These are phyloP conservation scores for Salix koriyanagi DNA, from an alignment of 345 rosid genomes.

Conservation along the genomic window DNA sequence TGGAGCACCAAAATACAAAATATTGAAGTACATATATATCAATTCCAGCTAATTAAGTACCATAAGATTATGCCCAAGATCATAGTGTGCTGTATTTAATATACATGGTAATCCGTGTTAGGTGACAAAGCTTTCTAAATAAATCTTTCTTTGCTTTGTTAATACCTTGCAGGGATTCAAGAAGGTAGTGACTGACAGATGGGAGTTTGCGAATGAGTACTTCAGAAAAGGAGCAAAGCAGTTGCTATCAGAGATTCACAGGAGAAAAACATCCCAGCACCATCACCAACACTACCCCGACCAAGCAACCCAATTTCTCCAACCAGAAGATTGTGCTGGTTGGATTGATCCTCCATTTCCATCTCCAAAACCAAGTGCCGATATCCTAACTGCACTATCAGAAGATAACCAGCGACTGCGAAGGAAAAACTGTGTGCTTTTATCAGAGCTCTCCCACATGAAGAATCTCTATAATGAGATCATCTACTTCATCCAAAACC, in stretches of 20 bases:
- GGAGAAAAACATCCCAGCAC: slow-evolving; percentile 43
- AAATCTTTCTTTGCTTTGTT: not conserved
- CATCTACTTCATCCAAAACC: slow-evolving; percentile 59
- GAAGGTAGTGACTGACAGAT: slow-evolving; percentile 55
- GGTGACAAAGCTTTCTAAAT: not conserved
- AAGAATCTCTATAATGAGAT: slow-evolving; percentile 58
- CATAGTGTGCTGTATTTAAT: not conserved
- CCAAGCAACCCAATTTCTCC: slow-evolving; percentile 18
- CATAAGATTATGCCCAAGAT: not conserved
- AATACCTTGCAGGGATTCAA: slow-evolving; percentile 47
- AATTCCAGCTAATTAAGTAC: not conserved
- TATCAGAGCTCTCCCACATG: slow-evolving; percentile 59
- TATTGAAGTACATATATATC: not conserved
- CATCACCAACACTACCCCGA: slow-evolving; percentile 19
- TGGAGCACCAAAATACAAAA: not conserved
- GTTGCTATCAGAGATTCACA: slow-evolving; percentile 50
- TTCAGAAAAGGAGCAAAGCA: slow-evolving; percentile 58
- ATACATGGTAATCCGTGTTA: not conserved
- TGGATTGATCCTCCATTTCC: slow-evolving; percentile 25
- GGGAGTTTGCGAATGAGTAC: slow-evolving; percentile 64
- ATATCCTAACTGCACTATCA: slow-evolving; percentile 35
- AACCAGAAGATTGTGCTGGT: slow-evolving; percentile 9
- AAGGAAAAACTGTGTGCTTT: slow-evolving; percentile 44
- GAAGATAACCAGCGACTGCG: slow-evolving; percentile 52
- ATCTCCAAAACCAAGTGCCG: slow-evolving; percentile 7